Conservation (phyloP, 352 stramenopile genomes). For the Chrysophaeum taylorii region DNA sequence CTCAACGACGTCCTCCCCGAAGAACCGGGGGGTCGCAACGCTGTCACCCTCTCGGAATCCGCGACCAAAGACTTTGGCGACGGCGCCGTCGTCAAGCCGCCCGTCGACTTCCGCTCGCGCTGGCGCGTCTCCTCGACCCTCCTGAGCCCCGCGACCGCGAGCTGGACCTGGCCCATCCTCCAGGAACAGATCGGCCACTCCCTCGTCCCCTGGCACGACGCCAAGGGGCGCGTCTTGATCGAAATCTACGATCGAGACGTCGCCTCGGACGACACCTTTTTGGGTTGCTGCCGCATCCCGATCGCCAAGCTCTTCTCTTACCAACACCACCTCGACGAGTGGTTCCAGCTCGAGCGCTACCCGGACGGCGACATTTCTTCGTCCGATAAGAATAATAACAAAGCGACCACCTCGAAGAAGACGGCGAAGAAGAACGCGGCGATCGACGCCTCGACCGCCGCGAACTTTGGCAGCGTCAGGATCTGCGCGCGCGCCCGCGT, state of each 20-base stretch:
- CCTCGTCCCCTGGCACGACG: neutral
- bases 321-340: too few species aligned
- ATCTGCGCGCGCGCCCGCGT: too few species aligned
- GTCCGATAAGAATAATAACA: too few species aligned
- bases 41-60: neutral
- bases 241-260: constrained; percentile 5
- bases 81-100: neutral
- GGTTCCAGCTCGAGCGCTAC: neutral
- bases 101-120: neutral
- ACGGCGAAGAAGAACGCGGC: too few species aligned
- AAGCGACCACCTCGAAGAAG: too few species aligned
- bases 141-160: neutral
- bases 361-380: neutral
- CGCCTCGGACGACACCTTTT: neutral
- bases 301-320: neutral
- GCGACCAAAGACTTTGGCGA: neutral
- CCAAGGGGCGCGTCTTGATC: neutral
- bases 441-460: too few species aligned
- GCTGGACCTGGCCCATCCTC: neutral
- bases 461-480: too few species aligned
- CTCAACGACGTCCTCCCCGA: neutral
- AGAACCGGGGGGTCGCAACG: neutral
- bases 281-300: neutral
- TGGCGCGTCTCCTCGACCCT: neutral
- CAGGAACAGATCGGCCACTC: neutral